These are phyloP conservation scores for sunflower (Helianthus annuus) DNA, from an alignment of 129 eudicot genomes.

Conservation along the genomic window HanXRQr2.0-SUNRISE NC_035443.2:14053897-14054396, in stretches of 20 bases:
- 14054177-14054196: slow-evolving; percentile 79
- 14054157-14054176: slow-evolving; percentile 81
- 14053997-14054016: slow-evolving; percentile 47
- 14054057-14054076: slow-evolving; percentile 72
- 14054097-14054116: slow-evolving; percentile 79
- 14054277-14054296: slow-evolving; percentile 45
- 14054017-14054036: slow-evolving; percentile 56
- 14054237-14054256: slow-evolving; percentile 61
- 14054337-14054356: slow-evolving; percentile 67
- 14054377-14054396: slow-evolving; percentile 53
- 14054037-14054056: slow-evolving; percentile 53
- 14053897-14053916: slow-evolving; percentile 44
- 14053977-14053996: slow-evolving; percentile 68
- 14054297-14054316: slow-evolving; percentile 64
- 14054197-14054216: slow-evolving; percentile 73
- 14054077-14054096: slow-evolving; percentile 77
- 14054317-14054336: slow-evolving; percentile 56
- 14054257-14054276: slow-evolving; percentile 55
- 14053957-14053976: slow-evolving; percentile 76
- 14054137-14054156: slow-evolving; percentile 61
- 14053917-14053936: slow-evolving; percentile 68
- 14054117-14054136: slow-evolving; percentile 55
- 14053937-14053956: slow-evolving; percentile 81
- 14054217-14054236: slow-evolving; percentile 63
- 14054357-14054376: slow-evolving; percentile 64